Evolutionary conservation across 805 yeast species (phyloP).

Genomic region (Candida nonsorbophila): DNA sequence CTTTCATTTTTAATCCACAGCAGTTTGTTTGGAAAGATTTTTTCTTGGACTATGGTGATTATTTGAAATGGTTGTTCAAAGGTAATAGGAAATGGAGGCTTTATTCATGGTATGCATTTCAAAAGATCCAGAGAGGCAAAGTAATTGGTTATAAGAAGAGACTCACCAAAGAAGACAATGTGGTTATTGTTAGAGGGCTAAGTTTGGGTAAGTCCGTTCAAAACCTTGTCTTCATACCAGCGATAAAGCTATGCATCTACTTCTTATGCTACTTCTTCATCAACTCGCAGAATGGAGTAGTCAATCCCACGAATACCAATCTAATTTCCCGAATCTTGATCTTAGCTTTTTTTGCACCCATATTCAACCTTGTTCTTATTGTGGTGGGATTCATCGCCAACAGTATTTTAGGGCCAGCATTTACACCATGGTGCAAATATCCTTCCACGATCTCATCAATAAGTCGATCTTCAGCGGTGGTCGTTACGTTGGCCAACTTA

Average conservation of each 20-base stretch:
- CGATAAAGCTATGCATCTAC: slow-evolving; percentile 1
- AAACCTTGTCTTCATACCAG: neutral
- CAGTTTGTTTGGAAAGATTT: slow-evolving; percentile 45
- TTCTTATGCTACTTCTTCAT: slow-evolving; percentile 56
- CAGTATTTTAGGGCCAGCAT: slow-evolving; percentile 30
- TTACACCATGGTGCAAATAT: slow-evolving; percentile 23
- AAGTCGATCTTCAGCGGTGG: slow-evolving; percentile 31
- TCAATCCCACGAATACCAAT: slow-evolving; percentile 24
- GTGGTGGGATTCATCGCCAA: slow-evolving; percentile 29
- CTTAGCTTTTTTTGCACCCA: slow-evolving; percentile 45
- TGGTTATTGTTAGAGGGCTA: too few species aligned
- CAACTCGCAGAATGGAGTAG: slow-evolving; percentile 84
- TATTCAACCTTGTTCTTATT: slow-evolving; percentile 30
- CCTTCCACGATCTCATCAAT: slow-evolving; percentile 35
- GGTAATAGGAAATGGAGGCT: slow-evolving; percentile 66
- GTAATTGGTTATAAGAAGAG: slow-evolving; percentile 20
- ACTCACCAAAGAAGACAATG: too few species aligned
- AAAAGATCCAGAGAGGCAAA: slow-evolving; percentile 21
- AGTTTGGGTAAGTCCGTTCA: too few species aligned
- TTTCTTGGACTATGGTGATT: slow-evolving; percentile 45
- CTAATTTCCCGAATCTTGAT: slow-evolving; percentile 59
- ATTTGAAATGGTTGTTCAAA: slow-evolving; percentile 68
- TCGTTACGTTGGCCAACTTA: slow-evolving; percentile 26
- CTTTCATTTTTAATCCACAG: slow-evolving; percentile 51
- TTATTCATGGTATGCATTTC: slow-evolving; percentile 77